phyloP scores from a whole-genome alignment of 176 grass and related monocot genomes.

The Bolboschoenus planiculmis region DNA sequence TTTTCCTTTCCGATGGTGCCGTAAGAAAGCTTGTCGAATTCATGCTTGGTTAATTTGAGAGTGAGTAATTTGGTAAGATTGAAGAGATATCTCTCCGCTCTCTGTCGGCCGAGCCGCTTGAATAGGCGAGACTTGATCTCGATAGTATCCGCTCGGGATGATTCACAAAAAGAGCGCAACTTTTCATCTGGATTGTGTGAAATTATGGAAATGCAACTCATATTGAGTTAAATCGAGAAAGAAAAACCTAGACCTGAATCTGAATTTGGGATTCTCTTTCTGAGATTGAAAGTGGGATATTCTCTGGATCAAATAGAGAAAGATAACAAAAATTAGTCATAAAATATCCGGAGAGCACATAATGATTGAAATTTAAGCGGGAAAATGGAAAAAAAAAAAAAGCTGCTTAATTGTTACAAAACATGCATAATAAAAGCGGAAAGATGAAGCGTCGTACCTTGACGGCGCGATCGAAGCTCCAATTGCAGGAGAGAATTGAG shows the following conservation, averaged over 20 bases:
- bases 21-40: slow-evolving; percentile 56
- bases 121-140: slow-evolving; percentile 49
- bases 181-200: slow-evolving; percentile 14
- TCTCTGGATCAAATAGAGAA: slow-evolving; percentile 8
- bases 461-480: background rate
- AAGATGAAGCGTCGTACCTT: background rate
- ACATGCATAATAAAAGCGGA: background rate
- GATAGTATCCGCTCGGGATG: slow-evolving; percentile 37
- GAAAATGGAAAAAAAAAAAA: background rate
- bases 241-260: slow-evolving; percentile 4
- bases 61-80: slow-evolving; percentile 40
- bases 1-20: slow-evolving; percentile 51
- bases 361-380: background rate
- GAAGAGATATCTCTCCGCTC: slow-evolving; percentile 43
- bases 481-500: background rate
- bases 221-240: slow-evolving; percentile 13
- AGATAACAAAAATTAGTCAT: background rate
- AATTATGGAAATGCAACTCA: slow-evolving; percentile 21
- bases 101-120: slow-evolving; percentile 42
- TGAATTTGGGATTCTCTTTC: slow-evolving; percentile 1
- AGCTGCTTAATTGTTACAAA: background rate
- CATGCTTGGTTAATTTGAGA: slow-evolving; percentile 38
- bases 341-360: no score
- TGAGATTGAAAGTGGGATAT: background rate
- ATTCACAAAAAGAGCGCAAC: slow-evolving; percentile 38